phyloP scores from a whole-genome alignment of 257 asterid species.

The Sherardia arvensis region DNA sequence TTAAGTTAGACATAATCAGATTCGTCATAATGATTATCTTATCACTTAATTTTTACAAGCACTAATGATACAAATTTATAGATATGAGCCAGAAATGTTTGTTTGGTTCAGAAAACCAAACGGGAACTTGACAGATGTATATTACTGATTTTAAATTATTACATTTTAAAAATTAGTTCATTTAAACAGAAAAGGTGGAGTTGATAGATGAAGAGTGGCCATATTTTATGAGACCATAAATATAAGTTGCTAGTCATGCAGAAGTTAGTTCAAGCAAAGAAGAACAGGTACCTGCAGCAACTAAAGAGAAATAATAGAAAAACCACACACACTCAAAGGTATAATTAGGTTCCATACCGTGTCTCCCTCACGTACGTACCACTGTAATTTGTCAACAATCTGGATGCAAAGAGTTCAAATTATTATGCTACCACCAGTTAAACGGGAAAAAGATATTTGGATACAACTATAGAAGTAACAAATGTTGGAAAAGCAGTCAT shows the following conservation, averaged over 20 bases:
- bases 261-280: background rate
- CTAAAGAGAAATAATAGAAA: background rate
- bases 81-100: too few relatives aligned
- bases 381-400: slow-evolving; percentile 44
- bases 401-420: slow-evolving; percentile 18
- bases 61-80: too few relatives aligned
- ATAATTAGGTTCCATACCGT: slow-evolving; percentile 26
- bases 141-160: too few relatives aligned
- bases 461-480: background rate
- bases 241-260: background rate
- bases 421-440: slow-evolving; percentile 1
- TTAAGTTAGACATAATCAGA: too few relatives aligned
- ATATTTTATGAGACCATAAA: background rate
- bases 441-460: background rate
- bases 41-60: too few relatives aligned
- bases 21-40: too few relatives aligned
- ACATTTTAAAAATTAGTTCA: background rate
- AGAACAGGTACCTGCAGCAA: background rate
- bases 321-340: background rate
- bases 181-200: background rate
- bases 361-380: slow-evolving; percentile 57
- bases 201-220: background rate
- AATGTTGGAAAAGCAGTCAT: background rate
- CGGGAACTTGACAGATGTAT: too few relatives aligned
- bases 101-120: too few relatives aligned